phyloP scores from a whole-genome alignment of 345 rosid genomes.

The Eucalyptus urophylla region DNA sequence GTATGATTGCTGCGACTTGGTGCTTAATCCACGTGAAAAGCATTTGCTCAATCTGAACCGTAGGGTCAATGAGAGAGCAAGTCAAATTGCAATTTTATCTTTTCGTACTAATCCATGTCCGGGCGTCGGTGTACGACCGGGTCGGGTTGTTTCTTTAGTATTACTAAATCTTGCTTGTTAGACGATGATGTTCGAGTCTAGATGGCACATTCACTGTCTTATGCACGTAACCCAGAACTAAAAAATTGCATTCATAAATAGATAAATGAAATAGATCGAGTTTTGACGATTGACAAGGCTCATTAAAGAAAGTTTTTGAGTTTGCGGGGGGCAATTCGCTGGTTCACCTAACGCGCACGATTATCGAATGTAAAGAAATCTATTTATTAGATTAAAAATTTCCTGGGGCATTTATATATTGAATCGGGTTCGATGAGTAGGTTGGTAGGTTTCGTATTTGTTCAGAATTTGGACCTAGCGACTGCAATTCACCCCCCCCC shows the following conservation, averaged over 20 bases:
- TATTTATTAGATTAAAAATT: neutral
- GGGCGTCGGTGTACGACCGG: neutral
- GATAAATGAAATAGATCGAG: neutral
- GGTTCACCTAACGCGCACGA: neutral
- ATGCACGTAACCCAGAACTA: neutral
- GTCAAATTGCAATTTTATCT: neutral
- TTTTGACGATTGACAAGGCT: neutral
- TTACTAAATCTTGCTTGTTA: neutral
- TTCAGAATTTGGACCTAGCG: neutral
- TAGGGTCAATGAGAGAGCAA: neutral
- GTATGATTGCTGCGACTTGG: neutral
- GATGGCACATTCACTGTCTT: neutral
- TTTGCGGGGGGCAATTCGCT: neutral
- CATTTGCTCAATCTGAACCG: neutral
- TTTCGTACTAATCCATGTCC: neutral
- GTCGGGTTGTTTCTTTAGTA: neutral
- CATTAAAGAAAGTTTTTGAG: neutral
- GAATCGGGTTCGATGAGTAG: neutral
- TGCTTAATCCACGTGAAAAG: neutral
- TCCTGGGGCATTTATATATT: neutral
- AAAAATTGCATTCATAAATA: neutral
- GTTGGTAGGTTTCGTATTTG: neutral
- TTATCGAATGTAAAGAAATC: neutral
- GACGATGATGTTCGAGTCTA: neutral
- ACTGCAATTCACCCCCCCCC: neutral